Base-by-base conservation (phyloP, 805 yeast species). In the Nadsonia fulvescens region DNA sequence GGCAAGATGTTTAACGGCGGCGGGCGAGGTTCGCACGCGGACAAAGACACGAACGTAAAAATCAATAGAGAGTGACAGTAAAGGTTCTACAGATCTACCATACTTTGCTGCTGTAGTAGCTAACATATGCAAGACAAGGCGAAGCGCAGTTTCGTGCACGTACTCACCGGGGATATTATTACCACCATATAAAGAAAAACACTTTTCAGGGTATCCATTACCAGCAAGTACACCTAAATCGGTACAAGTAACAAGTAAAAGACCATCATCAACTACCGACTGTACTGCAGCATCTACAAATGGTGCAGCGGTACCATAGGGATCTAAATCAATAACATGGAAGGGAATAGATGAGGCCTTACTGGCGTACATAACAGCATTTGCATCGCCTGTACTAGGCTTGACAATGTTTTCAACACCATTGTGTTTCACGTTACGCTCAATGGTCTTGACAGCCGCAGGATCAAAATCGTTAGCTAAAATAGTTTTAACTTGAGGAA, bases 291-390 rank as follows among this genome's bases (percentile, higher is more conserved):
- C 69, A 47, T 89, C 98, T 15, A 89, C 61, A 46, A 89, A 89
- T 5, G 98, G 98, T 0, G 94, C 68, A 0, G 94, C 98, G 0
- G 95, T 75, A 15, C 99, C 99, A 45, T 89, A 89, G 0, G 99
- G 99, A 49, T 89, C 99, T 27, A 89, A 60, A 51, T 89, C 99
- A 31, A 89, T 68, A 3, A 79, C 77, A 44, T 89, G 93, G 51
- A 74, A 82, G n/a, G n/a, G n/a, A n/a, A n/a, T n/a, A n/a, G n/a
- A n/a, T n/a, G n/a, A n/a, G n/a, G n/a, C 43, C 22, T 22, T 12
- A 16, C 18, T 27, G 50, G 25, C 53, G 27, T 72, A 57, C 93
- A 89, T 79, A 42, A 63, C 68, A 20, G 66, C 67, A 37, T 76
- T 81, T n/a, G 98, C 98, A 52, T 89, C 96, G 16, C 89, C 93